These are phyloP conservation scores for Penstemon davidsonii DNA, from an alignment of 257 asterid genomes.

Conservation along the genomic window DNA sequence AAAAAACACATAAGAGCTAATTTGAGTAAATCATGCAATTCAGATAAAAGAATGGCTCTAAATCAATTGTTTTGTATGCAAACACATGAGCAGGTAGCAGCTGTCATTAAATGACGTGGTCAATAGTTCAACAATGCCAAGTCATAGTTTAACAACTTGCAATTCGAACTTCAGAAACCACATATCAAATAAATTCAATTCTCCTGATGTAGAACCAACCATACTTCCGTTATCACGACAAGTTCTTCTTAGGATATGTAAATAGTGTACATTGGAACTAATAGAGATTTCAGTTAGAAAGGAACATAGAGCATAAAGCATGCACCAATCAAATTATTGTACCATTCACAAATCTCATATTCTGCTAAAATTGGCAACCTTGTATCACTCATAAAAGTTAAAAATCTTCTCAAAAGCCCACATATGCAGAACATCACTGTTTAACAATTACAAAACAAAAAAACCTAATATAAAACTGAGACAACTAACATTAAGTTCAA, in stretches of 20 bases:
- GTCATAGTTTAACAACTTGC: not conserved
- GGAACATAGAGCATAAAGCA: not conserved
- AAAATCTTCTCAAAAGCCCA: slow-evolving; percentile 1
- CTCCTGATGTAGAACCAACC: slow-evolving; percentile 10
- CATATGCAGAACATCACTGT: not conserved
- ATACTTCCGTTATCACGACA: not conserved
- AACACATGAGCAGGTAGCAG: slow-evolving; percentile 22
- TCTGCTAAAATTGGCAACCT: slow-evolving; percentile 4
- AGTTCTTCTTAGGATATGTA: not conserved
- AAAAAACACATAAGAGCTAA: not conserved
- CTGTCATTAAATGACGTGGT: slow-evolving; percentile 8
- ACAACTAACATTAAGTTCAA: slow-evolving; percentile 4
- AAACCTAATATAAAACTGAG: not conserved
- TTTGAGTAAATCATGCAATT: not conserved
- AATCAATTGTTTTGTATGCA: slow-evolving; percentile 1
- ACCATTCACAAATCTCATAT: slow-evolving; percentile 2
- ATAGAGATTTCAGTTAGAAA: too few species aligned
- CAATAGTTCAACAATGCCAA: not conserved
- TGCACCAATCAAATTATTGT: slow-evolving; percentile 24
- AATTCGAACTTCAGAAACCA: not conserved
- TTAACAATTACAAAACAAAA: not conserved
- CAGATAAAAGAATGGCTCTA: not conserved
- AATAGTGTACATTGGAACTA: not conserved
- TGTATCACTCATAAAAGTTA: not conserved
- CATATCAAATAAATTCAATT: not conserved